Conservation (phyloP, 2,329 filamentous ascomycete species). For the Monilinia fructigena region DNA sequence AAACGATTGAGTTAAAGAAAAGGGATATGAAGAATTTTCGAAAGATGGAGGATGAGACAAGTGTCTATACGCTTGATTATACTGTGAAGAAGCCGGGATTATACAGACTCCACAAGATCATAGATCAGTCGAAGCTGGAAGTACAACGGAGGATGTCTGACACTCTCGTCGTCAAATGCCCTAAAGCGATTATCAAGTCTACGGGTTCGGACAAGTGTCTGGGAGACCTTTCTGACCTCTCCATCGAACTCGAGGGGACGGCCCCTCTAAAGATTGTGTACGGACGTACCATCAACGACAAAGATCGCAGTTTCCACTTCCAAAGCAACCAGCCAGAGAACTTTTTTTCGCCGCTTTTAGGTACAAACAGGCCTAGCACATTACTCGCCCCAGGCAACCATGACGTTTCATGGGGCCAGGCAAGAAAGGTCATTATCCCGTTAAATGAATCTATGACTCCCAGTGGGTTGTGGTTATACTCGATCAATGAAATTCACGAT, state of each 20-base stretch:
- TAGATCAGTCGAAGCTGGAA: constrained; percentile 92
- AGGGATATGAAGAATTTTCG: constrained; percentile 68
- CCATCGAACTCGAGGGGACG: constrained; percentile 80
- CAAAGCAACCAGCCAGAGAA: constrained; percentile 92
- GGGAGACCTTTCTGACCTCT: constrained; percentile 82
- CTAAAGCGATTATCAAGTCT: constrained; percentile 70
- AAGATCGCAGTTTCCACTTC: constrained; percentile 81
- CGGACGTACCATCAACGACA: constrained; percentile 80
- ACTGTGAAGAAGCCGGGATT: constrained; percentile 81
- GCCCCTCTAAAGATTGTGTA: constrained; percentile 92
- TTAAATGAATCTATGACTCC: constrained; percentile 85
- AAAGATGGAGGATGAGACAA: constrained; percentile 58
- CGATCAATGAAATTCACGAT: constrained; percentile 88
- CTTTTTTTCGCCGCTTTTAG: constrained; percentile 73
- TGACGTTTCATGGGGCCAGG: constrained; percentile 77
- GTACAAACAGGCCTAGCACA: constrained; percentile 55
- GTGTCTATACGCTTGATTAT: constrained; percentile 65
- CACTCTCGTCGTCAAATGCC: constrained; percentile 82
- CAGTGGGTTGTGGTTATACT: constrained; percentile 83
- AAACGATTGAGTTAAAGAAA: constrained; percentile 72
- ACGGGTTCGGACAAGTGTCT: constrained; percentile 70
- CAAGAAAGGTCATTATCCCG: constrained; percentile 72
- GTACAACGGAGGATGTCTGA: constrained; percentile 75
- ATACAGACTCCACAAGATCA: constrained; percentile 79
- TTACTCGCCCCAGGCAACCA: constrained; percentile 58